phyloP scores from a whole-genome alignment of 2,329 filamentous ascomycete genomes.

The Blumeria graminis region DNA sequence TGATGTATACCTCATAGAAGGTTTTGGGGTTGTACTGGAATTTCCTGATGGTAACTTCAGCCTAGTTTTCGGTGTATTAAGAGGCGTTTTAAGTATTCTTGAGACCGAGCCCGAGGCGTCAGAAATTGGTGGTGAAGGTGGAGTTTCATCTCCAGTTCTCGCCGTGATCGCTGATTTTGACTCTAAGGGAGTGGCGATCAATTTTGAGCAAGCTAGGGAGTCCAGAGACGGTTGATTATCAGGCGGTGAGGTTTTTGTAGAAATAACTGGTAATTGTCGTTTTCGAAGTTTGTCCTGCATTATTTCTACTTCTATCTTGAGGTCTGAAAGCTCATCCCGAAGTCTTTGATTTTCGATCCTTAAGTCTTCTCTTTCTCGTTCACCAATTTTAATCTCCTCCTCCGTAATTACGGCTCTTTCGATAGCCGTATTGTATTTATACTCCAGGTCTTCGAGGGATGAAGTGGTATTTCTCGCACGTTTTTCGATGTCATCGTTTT shows the following conservation, averaged over 20 bases:
- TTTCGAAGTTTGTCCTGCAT: conserved; percentile 81
- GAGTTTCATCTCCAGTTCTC: conserved; percentile 46
- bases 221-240: conserved; percentile 56
- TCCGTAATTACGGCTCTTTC: conserved; percentile 84
- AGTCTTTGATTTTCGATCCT: conserved; percentile 80
- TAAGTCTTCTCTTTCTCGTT: conserved; percentile 72
- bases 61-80: conserved; percentile 18
- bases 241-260: conserved; percentile 30
- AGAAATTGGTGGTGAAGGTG: conserved; percentile 82
- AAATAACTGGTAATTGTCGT: conserved; percentile 34
- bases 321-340: conserved; percentile 72
- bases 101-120: conserved; percentile 35
- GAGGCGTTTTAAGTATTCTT: conserved; percentile 10
- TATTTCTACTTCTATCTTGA: conserved; percentile 88
- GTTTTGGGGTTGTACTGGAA: conserved; percentile 28
- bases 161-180: conserved; percentile 36
- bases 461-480: conserved; percentile 90
- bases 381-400: conserved; percentile 74
- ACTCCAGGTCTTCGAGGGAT: conserved; percentile 87
- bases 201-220: conserved; percentile 76
- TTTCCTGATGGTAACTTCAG: conserved; percentile 31
- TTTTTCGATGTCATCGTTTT: conserved; percentile 93
- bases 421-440: conserved; percentile 86
- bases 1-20: conserved; percentile 14
- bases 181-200: conserved; percentile 64